phyloP scores from a whole-genome alignment of 1,139 yeast species.

The Geotrichum citri-aurantii region DNA sequence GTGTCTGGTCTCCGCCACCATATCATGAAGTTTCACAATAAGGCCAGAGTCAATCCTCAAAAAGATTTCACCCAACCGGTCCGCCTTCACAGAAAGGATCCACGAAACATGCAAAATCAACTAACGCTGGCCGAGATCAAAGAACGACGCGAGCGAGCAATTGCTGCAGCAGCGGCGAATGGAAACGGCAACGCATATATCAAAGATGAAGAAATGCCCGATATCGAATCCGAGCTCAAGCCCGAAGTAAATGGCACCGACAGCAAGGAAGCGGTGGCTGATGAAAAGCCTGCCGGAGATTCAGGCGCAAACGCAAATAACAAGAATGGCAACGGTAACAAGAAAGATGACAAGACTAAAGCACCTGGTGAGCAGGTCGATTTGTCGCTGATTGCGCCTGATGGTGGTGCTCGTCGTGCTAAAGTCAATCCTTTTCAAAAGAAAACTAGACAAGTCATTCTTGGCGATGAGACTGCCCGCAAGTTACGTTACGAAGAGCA shows the following conservation, averaged over 20 bases:
- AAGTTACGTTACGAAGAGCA: conserved; percentile 88
- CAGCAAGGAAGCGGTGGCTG: conserved; percentile 34
- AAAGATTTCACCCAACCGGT: conserved; percentile 74
- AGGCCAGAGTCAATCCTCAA: conserved; percentile 60
- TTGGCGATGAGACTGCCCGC: conserved; percentile 74
- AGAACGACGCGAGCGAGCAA: conserved; percentile 47
- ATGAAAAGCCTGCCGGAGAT: conserved; percentile 26
- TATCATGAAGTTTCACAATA: conserved; percentile 63
- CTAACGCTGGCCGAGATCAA: conserved; percentile 59
- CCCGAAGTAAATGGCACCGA: conserved; percentile 13
- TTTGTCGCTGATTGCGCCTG: conserved; percentile 71
- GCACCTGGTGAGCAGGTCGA: conserved; percentile 39
- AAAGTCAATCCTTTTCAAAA: conserved; percentile 61
- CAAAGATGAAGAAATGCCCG: conserved; percentile 18
- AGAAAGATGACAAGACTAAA: conserved; percentile 33
- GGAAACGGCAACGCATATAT: conserved; percentile 8
- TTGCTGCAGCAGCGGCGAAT: conserved; percentile 19
- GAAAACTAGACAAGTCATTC: conserved; percentile 78
- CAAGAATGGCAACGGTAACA: conserved; percentile 31
- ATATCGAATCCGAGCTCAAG: conserved; percentile 17
- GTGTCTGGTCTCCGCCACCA: conserved; percentile 72
- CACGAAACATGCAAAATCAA: conserved; percentile 82
- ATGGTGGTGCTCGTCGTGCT: conserved; percentile 78
- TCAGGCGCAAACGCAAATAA: conserved; percentile 26
- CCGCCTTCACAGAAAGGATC: conserved; percentile 85